Evolutionary conservation across 129 eudicot genomes (phyloP).

Genomic region (Mikania micrantha): DNA sequence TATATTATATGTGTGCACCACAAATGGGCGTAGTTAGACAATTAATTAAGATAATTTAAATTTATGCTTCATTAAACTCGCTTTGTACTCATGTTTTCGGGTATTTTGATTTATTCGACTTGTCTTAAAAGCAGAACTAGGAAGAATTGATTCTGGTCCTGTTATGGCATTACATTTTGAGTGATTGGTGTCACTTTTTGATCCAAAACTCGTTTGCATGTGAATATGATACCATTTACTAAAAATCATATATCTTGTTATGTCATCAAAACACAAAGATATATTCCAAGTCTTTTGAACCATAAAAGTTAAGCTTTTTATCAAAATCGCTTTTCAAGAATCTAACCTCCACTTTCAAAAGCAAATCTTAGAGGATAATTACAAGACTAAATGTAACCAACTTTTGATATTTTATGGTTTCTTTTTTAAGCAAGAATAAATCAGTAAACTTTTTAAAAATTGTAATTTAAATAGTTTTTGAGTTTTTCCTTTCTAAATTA

Average conservation of each 20-base stretch:
- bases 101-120: neutral
- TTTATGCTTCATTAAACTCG: neutral
- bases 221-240: conserved; percentile 22
- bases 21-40: too few species aligned
- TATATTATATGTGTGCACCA: too few species aligned
- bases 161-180: neutral
- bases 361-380: neutral
- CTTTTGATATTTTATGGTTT: neutral
- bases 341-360: neutral
- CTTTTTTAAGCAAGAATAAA: neutral
- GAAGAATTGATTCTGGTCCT: neutral
- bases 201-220: neutral
- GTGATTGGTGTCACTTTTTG: conserved; percentile 1
- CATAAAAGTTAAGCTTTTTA: conserved; percentile 4
- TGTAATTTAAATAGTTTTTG: too few species aligned
- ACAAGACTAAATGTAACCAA: neutral
- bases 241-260: neutral
- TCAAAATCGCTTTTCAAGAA: conserved; percentile 6
- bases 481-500: too few species aligned
- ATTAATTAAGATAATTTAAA: too few species aligned
- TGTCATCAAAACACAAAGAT: neutral
- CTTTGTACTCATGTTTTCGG: neutral
- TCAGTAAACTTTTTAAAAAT: neutral
- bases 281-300: neutral
- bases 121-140: neutral